Conservation (phyloP, 1,284 basidiomycete genomes). For the Xerocomus cyaneibrunnescens region DNA sequence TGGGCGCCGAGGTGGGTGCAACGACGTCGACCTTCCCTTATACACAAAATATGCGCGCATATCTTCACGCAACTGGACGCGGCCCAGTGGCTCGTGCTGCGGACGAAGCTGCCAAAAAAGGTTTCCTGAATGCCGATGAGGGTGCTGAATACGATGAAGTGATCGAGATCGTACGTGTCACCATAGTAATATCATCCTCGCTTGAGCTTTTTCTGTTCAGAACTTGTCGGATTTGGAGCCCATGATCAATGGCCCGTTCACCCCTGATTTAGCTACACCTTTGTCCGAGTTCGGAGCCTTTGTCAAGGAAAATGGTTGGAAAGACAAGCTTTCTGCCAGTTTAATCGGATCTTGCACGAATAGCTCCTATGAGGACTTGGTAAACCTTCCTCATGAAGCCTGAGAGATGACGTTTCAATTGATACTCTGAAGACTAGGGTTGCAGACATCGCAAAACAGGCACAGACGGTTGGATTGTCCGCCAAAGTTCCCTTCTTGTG, state of each 20-base stretch:
- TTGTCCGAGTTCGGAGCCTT: slow-evolving; percentile 88
- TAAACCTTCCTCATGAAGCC: slow-evolving; percentile 27
- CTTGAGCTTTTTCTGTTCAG: slow-evolving; percentile 38
- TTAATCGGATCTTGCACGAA: slow-evolving; percentile 99
- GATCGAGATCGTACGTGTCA: slow-evolving; percentile 79
- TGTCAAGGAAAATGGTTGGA: slow-evolving; percentile 85
- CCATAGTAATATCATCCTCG: neutral
- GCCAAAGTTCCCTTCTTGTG: slow-evolving; percentile 94
- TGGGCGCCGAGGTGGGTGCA: slow-evolving; percentile 99
- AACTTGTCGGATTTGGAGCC: slow-evolving; percentile 93
- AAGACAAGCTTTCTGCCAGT: slow-evolving; percentile 87
- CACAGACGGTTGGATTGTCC: slow-evolving; percentile 78
- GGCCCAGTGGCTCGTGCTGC: slow-evolving; percentile 87
- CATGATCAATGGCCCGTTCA: slow-evolving; percentile 96
- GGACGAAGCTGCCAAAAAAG: slow-evolving; percentile 75
- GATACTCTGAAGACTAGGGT: slow-evolving; percentile 53
- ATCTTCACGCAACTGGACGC: slow-evolving; percentile 89
- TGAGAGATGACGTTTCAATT: slow-evolving; percentile 1
- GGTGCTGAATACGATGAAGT: slow-evolving; percentile 96
- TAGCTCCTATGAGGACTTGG: slow-evolving; percentile 96
- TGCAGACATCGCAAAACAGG: slow-evolving; percentile 90
- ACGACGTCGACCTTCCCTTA: slow-evolving; percentile 99
- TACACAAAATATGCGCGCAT: slow-evolving; percentile 85
- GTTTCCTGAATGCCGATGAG: slow-evolving; percentile 83
- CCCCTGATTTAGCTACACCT: slow-evolving; percentile 94